phyloP scores from a whole-genome alignment of 768 basidiomycete genomes.

The Sarcodon aspratus region DNA sequence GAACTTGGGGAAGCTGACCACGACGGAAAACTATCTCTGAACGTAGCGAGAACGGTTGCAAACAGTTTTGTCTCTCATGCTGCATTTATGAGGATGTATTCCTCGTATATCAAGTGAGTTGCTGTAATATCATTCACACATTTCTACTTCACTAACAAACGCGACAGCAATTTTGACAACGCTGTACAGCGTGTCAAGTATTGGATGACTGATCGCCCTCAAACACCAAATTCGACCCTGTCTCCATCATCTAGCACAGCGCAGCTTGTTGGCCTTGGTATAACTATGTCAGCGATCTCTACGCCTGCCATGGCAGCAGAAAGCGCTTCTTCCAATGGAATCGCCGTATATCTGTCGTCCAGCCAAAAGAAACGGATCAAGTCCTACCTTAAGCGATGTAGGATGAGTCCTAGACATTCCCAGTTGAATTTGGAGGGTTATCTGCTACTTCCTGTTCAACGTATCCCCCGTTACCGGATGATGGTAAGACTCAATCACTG shows the following conservation, averaged over 20 bases:
- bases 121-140: constrained; percentile 1
- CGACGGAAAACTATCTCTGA: constrained; percentile 63
- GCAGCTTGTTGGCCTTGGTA: constrained; percentile 52
- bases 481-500: constrained; percentile 44
- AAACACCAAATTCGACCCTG: constrained; percentile 30
- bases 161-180: constrained; percentile 81
- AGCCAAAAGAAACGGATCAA: constrained; percentile 85
- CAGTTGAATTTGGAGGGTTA: constrained; percentile 94
- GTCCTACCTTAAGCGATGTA: constrained; percentile 81
- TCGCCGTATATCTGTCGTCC: constrained; percentile 50
- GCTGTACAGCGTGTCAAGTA: constrained; percentile 79
- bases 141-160: constrained; percentile 5
- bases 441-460: constrained; percentile 87
- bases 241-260: constrained; percentile 52
- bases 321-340: constrained; percentile 21
- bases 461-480: constrained; percentile 93
- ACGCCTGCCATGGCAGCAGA: constrained; percentile 32
- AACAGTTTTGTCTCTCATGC: constrained; percentile 88
- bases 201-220: constrained; percentile 58
- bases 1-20: constrained; percentile 42
- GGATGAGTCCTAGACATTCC: constrained; percentile 80
- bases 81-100: constrained; percentile 98
- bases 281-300: constrained; percentile 42
- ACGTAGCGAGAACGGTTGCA: constrained; percentile 73
- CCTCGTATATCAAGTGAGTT: constrained; percentile 90